These are phyloP conservation scores for Dysphania ambrosioides DNA, from an alignment of 148 eudicot species.

Conservation along the genomic window DNA sequence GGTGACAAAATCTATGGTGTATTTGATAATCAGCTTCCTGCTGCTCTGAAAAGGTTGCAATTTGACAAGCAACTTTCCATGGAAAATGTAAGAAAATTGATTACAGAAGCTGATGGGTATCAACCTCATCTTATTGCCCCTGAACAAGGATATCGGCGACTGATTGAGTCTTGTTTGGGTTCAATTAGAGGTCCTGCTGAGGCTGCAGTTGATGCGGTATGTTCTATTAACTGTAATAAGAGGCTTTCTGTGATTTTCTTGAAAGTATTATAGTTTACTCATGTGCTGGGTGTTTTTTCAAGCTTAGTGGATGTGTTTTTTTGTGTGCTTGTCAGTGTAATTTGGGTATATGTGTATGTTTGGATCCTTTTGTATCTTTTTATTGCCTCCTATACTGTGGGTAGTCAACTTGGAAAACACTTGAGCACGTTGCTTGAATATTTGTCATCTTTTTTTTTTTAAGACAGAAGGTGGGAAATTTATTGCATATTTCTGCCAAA, in stretches of 20 bases:
- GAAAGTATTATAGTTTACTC: background rate
- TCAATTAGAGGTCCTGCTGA: slow-evolving; percentile 95
- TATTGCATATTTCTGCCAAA: no score
- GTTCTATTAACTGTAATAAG: slow-evolving; percentile 9
- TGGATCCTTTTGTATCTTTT: background rate
- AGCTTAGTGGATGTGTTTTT: no score
- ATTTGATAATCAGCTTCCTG: slow-evolving; percentile 97
- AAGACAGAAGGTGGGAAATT: no score
- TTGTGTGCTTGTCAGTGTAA: background rate
- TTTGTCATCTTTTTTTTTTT: no score
- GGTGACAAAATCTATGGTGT: slow-evolving; percentile 89
- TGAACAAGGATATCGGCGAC: slow-evolving; percentile 95
- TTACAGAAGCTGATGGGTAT: slow-evolving; percentile 98
- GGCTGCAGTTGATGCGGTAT: slow-evolving; percentile 92
- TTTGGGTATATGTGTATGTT: background rate
- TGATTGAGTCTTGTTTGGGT: slow-evolving; percentile 78
- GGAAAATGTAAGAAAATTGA: slow-evolving; percentile 87
- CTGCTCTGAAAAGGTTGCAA: slow-evolving; percentile 93
- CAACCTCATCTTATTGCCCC: slow-evolving; percentile 99
- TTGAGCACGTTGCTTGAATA: no score
- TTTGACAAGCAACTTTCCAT: slow-evolving; percentile 95
- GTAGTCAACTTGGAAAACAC: background rate
- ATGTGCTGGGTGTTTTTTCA: background rate
- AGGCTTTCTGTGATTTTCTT: background rate
- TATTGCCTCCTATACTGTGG: background rate